Conservation (phyloP, 2,329 filamentous ascomycete species). For the Scedosporium minutisporum region DNA sequence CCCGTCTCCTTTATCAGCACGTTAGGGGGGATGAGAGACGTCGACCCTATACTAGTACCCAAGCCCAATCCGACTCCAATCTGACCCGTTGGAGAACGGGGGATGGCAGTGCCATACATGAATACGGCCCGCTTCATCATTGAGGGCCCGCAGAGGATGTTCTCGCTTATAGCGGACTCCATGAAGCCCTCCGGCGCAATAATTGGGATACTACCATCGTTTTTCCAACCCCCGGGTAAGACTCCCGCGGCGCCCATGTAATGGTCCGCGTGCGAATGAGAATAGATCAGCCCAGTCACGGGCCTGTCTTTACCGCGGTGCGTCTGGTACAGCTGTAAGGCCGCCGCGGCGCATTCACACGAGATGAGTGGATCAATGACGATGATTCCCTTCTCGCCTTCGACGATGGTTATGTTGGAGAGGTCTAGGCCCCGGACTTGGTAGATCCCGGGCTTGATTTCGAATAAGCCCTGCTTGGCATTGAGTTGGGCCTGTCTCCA, state of each 20-base stretch:
- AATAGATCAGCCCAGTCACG: slow-evolving; percentile 27
- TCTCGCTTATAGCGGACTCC: slow-evolving; percentile 26
- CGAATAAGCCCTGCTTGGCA: slow-evolving; percentile 20
- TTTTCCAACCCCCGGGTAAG: slow-evolving; percentile 6
- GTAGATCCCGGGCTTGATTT: slow-evolving; percentile 25
- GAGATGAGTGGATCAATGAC: slow-evolving; percentile 28
- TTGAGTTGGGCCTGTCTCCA: slow-evolving; percentile 12
- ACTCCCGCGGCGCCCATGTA: slow-evolving; percentile 20
- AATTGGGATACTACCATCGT: slow-evolving; percentile 11
- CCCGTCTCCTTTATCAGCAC: slow-evolving; percentile 21
- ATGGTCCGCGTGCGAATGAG: slow-evolving; percentile 30
- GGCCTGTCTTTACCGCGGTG: slow-evolving; percentile 12
- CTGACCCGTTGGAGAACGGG: slow-evolving; percentile 19
- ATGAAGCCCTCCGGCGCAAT: slow-evolving; percentile 29
- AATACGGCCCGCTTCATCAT: slow-evolving; percentile 27
- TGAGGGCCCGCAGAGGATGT: slow-evolving; percentile 25
- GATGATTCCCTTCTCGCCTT: slow-evolving; percentile 24
- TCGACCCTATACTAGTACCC: slow-evolving; percentile 20
- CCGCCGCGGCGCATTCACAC: slow-evolving; percentile 23
- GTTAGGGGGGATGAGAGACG: slow-evolving; percentile 24
- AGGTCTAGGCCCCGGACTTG: slow-evolving; percentile 30
- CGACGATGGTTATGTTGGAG: slow-evolving; percentile 29
- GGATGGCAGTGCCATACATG: slow-evolving; percentile 28
- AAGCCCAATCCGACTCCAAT: slow-evolving; percentile 27
- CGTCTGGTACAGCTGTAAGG: slow-evolving; percentile 22